A percentile compares a stretch with the other conserved stretches of the same genome.
Conservation (phyloP, 305 asterid species). For the Fraxinus floribunda region DNA sequence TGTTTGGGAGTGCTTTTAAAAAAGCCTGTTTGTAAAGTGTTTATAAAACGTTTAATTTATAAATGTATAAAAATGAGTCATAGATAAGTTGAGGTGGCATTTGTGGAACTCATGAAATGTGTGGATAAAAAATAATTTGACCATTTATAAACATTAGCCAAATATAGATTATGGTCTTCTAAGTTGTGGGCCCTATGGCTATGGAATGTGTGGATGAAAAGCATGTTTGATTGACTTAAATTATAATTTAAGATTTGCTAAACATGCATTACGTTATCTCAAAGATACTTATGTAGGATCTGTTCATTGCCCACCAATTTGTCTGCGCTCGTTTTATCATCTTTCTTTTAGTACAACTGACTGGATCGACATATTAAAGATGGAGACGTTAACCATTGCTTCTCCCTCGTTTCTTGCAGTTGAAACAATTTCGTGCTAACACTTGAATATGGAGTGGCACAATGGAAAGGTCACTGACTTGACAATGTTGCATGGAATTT, state of each 20-base stretch:
- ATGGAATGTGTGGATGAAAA: not conserved
- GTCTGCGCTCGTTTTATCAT: not conserved
- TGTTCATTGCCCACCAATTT: not conserved
- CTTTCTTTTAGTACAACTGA: not conserved
- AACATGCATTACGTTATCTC: not conserved
- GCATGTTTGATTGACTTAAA: not conserved
- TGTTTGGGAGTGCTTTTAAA: not conserved
- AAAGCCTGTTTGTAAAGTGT: not conserved
- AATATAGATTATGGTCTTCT: not conserved
- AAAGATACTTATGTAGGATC: not conserved
- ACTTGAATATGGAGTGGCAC: not conserved
- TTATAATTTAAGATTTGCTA: not conserved
- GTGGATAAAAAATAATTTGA: not conserved
- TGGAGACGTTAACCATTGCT: not conserved
- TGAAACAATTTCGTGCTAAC: not conserved
- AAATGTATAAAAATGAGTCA: not conserved
- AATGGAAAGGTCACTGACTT: conserved; percentile 6
- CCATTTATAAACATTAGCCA: not conserved
- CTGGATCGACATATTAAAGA: not conserved
- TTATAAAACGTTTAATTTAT: not conserved
- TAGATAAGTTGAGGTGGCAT: not conserved
- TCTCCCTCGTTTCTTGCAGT: conserved; percentile 15
- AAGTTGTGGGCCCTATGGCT: not conserved
- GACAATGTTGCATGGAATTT: conserved; percentile 3
- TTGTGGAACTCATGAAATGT: not conserved